Evolutionary conservation across 1,284 basidiomycete genomes (phyloP).

Genomic region (Coniferiporia sulphurascens): DNA sequence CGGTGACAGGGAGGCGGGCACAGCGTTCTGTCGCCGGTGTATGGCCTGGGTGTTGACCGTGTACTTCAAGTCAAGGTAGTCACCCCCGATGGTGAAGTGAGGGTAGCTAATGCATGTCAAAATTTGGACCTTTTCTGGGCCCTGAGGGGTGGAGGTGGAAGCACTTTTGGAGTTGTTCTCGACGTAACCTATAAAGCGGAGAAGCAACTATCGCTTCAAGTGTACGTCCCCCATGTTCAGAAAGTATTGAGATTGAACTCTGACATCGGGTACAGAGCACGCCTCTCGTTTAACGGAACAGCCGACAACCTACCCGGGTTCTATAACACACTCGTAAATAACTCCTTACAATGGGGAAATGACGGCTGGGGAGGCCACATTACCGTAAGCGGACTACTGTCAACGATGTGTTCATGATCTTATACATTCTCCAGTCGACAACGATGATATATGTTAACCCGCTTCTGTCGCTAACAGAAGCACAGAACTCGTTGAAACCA

Average conservation of each 20-base stretch:
- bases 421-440: neutral
- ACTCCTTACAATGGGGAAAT: conserved; percentile 18
- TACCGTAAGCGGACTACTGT: neutral
- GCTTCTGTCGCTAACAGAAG: conserved; percentile 25
- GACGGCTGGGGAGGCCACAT: conserved; percentile 23
- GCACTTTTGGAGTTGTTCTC: conserved; percentile 23
- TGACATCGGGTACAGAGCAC: neutral
- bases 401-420: neutral
- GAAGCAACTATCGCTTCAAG: conserved; percentile 4
- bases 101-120: conserved; percentile 20
- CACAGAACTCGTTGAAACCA: conserved; percentile 28
- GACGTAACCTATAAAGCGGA: conserved; percentile 10
- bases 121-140: conserved; percentile 23
- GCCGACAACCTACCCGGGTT: conserved; percentile 1
- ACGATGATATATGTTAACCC: conserved; percentile 27
- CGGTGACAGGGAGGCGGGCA: conserved; percentile 25
- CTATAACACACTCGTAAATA: conserved; percentile 15
- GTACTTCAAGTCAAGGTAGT: conserved; percentile 22
- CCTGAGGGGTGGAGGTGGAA: conserved; percentile 21
- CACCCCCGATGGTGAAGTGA: conserved; percentile 21
- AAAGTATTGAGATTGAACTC: neutral
- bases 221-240: neutral
- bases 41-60: conserved; percentile 25
- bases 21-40: conserved; percentile 21
- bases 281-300: conserved; percentile 1